These are phyloP conservation scores for Acacia confusa DNA, from an alignment of 306 rosid species.

Conservation along the genomic window DNA sequence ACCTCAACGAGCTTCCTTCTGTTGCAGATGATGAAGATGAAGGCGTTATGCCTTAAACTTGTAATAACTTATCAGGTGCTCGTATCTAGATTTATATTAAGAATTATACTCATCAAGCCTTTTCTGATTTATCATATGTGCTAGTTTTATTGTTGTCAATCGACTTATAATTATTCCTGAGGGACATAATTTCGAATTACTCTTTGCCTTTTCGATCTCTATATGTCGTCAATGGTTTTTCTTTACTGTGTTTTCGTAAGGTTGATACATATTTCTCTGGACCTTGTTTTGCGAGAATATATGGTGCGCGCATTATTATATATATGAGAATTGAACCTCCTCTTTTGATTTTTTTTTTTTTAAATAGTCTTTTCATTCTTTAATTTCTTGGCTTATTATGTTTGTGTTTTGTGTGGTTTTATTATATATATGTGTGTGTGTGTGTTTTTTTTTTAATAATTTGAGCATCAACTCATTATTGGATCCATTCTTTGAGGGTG, in stretches of 20 bases:
- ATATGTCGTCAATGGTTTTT: neutral
- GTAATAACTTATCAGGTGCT: neutral
- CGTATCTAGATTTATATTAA: neutral
- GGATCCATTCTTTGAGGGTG: neutral
- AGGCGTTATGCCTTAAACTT: neutral
- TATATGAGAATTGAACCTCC: neutral
- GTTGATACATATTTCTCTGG: neutral
- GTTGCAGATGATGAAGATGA: constrained; percentile 10
- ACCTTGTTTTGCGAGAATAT: neutral
- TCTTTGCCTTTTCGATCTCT: neutral
- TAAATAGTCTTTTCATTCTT: neutral
- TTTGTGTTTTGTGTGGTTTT: no score
- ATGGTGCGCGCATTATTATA: neutral
- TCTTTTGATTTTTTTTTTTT: neutral
- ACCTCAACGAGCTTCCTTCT: neutral
- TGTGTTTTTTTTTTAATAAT: no score
- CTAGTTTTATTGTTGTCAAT: neutral
- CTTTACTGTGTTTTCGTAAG: neutral
- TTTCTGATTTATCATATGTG: neutral
- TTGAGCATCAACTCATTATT: neutral
- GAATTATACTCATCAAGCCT: neutral
- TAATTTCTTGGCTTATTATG: neutral
- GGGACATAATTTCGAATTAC: neutral
- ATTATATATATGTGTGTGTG: no score
- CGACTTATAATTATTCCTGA: neutral